Evolutionary conservation across 192 early-diverging fungal genomes (phyloP), one percentile per base, ranked within the genome.

Genomic region (Paraglomus brasilianum): DNA sequence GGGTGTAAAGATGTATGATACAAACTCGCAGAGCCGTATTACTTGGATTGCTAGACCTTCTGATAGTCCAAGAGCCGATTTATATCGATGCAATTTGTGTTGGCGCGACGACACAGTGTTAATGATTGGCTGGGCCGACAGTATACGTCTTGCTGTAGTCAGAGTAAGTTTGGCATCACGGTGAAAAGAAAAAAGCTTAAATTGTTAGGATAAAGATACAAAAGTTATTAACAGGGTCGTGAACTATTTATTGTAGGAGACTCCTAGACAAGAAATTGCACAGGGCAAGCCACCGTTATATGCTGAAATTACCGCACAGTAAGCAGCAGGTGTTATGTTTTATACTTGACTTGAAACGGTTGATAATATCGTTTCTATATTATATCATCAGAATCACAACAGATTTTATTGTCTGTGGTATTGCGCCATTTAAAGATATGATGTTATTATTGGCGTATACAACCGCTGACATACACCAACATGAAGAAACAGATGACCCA

Each of bases 71-170:
- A 70, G 83, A 75, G 75, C 88, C 1, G 96, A 99, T 70, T 79
- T 96, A 19, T 97, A 89, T 72, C 81, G 84, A 39, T 94, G 92
- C 63, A 86, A 92, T 47, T 70, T 99, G 53, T 86, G 85, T 72
- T 99, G 97, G 97, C 88, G 85, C 60, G 84, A 86, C 45, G 85
- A 89, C 36, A 80, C 70, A 14, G 88, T 88, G 5, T 77, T 99
- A 47, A 71, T 97, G 15, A 88, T 97, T 63, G 97, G 94, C 0
- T 99, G 97, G 97, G 97, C 93, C 8, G 90, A 98, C 71, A 85
- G 82, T 61, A 92, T 99, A 44, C 96, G 92, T 71, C 82, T 97
- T 10, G 91, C 91, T 14, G 78, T 81, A 2, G 83, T 99, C 38
- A 88, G 87, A 66, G 89, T 82, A 69, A 71, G 63, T 10, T 56